Conservation (phyloP, 2,329 filamentous ascomycete genomes). For the Oidium heveae region DNA sequence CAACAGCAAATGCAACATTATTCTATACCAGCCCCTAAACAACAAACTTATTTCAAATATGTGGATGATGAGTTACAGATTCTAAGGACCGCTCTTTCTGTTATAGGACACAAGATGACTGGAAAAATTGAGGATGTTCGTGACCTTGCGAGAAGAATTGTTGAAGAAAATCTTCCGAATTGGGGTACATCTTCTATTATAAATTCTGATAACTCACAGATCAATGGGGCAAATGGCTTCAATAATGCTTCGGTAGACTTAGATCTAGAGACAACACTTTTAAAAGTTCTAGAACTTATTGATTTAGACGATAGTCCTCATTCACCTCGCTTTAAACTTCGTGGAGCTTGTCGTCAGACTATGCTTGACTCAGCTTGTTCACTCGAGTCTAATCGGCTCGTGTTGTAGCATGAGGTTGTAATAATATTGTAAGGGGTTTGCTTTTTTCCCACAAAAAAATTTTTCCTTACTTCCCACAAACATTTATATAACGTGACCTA, state of each 20-base stretch:
- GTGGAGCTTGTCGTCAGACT: constrained; percentile 42
- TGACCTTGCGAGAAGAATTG: constrained; percentile 34
- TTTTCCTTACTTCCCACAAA: too few relatives aligned
- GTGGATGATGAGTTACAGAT: constrained; percentile 43
- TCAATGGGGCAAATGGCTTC: constrained; percentile 19
- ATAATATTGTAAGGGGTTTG: too few relatives aligned
- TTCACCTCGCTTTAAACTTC: constrained; percentile 39
- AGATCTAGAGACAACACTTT: constrained; percentile 20
- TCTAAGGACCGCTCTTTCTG: constrained; percentile 39
- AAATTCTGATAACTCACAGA: constrained; percentile 20
- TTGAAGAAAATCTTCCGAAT: constrained; percentile 21
- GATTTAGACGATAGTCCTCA: constrained; percentile 52
- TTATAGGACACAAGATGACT: constrained; percentile 38
- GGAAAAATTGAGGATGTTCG: constrained; percentile 34
- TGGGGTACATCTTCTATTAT: constrained; percentile 22
- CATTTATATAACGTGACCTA: too few relatives aligned
- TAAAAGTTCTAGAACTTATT: constrained; percentile 54
- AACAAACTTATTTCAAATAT: constrained; percentile 42
- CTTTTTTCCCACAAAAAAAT: too few relatives aligned
- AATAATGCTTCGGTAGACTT: constrained; percentile 15
- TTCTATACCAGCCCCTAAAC: constrained; percentile 21
- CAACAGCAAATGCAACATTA: constrained; percentile 19
- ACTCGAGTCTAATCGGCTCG: constrained; percentile 49
- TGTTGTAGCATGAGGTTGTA: constrained; percentile 11
- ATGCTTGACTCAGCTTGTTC: constrained; percentile 61